Evolutionary conservation across 192 early-diverging fungal species (phyloP).

Genomic region (Backusella psychrophila): DNA sequence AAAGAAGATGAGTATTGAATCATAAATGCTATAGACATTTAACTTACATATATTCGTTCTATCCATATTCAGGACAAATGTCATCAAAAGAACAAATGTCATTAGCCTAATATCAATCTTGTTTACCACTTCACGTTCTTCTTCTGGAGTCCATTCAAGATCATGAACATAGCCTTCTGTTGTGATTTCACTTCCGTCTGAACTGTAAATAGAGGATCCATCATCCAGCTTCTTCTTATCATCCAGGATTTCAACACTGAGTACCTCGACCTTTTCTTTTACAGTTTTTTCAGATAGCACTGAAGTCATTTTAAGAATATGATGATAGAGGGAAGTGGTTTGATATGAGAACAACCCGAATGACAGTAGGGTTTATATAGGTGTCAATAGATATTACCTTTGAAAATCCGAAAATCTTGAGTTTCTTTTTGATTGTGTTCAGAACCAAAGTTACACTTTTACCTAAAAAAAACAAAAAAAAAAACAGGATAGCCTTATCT

Average conservation of each 20-base stretch:
- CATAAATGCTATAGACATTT: not conserved
- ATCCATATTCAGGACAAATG: slow-evolving; percentile 26
- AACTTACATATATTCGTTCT: slow-evolving; percentile 29
- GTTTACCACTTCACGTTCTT: slow-evolving; percentile 39
- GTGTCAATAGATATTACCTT: not conserved
- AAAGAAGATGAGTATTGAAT: not conserved
- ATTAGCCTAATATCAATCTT: slow-evolving; percentile 45
- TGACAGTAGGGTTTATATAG: not conserved
- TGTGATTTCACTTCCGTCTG: not conserved
- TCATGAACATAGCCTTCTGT: slow-evolving; percentile 21
- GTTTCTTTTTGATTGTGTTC: not conserved
- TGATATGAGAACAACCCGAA: too few species aligned
- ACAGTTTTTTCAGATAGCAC: not conserved
- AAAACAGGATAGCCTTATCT: not conserved
- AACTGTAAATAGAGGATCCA: not conserved
- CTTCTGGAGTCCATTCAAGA: slow-evolving; percentile 48
- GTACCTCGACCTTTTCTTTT: not conserved
- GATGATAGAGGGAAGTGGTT: not conserved
- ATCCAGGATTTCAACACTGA: not conserved
- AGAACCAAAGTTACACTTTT: not conserved
- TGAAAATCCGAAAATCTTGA: not conserved
- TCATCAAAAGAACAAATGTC: slow-evolving; percentile 53
- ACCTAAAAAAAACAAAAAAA: not conserved
- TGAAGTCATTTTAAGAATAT: not conserved
- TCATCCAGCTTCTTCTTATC: not conserved